Evolutionary conservation across 352 stramenopile species (phyloP).

Genomic region (Globisporangium cylindrosporum): DNA sequence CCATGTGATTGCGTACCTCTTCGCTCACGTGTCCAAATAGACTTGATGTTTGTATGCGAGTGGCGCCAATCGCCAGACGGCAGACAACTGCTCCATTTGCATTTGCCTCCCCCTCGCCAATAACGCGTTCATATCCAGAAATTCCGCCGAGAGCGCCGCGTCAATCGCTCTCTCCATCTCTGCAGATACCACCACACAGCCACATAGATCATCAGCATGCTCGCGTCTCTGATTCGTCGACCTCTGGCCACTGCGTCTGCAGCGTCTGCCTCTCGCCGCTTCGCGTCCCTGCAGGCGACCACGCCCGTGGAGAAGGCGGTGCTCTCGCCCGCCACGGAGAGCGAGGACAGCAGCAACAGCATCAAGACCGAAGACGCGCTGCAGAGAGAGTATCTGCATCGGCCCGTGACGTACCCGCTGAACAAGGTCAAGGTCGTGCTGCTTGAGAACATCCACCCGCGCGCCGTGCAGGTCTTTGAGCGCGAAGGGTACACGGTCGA

Average conservation of each 20-base stretch:
- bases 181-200: neutral
- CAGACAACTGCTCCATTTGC: neutral
- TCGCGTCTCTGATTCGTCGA: constrained; percentile 34
- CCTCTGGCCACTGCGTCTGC: constrained; percentile 14
- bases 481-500: constrained; percentile 75
- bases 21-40: neutral
- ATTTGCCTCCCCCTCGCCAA: neutral
- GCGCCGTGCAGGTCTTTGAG: constrained; percentile 72
- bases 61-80: neutral
- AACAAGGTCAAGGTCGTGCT: constrained; percentile 84
- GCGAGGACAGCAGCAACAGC: neutral
- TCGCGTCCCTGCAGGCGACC: constrained; percentile 39
- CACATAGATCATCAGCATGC: constrained; percentile 24
- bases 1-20: neutral
- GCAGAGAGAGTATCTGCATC: constrained; percentile 42
- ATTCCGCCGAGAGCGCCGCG: constrained; percentile 3
- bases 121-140: neutral
- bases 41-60: neutral
- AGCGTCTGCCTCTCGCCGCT: constrained; percentile 19
- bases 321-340: constrained; percentile 11
- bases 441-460: constrained; percentile 83
- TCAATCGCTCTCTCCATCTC: neutral
- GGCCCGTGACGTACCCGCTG: constrained; percentile 69
- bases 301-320: constrained; percentile 8
- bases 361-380: constrained; percentile 6